A percentile compares a stretch with the other conserved stretches of the same genome.
These are phyloP conservation scores for Sordariomycetes sp. DNA, from an alignment of 2,329 filamentous ascomycete genomes.

Conservation along the genomic window DNA sequence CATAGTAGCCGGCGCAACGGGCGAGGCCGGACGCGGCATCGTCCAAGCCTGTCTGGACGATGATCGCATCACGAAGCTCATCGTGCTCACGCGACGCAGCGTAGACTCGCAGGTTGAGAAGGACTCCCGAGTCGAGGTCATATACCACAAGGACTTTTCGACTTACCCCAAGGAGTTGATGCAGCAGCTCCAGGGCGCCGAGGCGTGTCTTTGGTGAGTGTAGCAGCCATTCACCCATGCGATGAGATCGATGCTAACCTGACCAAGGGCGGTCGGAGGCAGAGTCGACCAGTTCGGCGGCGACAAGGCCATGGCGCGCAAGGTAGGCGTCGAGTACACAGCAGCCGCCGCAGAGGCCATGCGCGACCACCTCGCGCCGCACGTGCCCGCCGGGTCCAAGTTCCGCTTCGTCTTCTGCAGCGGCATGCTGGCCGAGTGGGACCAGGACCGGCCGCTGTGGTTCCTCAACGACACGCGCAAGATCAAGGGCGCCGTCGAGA, in stretches of 20 bases:
- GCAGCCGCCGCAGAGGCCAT: conserved; percentile 52
- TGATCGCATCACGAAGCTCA: conserved; percentile 38
- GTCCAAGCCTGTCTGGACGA: conserved; percentile 40
- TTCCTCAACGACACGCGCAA: conserved; percentile 26
- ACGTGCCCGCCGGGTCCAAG: conserved; percentile 17
- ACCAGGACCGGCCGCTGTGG: conserved; percentile 21
- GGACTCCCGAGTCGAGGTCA: conserved; percentile 38
- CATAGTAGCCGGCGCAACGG: conserved; percentile 49
- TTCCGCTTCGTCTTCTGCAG: conserved; percentile 36
- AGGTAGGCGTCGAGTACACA: conserved; percentile 52
- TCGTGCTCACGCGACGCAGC: conserved; percentile 39
- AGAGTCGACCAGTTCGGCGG: conserved; percentile 35
- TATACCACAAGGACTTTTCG: conserved; percentile 44
- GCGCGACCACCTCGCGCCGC: conserved; percentile 17
- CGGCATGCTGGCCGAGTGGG: conserved; percentile 21
- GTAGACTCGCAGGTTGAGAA: conserved; percentile 30
- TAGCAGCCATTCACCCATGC: background rate
- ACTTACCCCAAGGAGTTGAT: conserved; percentile 31
- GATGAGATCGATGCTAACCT: background rate
- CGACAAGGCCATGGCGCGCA: conserved; percentile 30
- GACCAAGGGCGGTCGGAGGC: conserved; percentile 27
- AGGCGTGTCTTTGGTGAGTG: conserved; percentile 56
- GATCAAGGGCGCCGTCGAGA: conserved; percentile 29
- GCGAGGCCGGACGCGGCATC: conserved; percentile 44
- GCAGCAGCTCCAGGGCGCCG: conserved; percentile 35